Conservation (phyloP, 495 filamentous ascomycete genomes). For the Neurospora intermedia region DNA sequence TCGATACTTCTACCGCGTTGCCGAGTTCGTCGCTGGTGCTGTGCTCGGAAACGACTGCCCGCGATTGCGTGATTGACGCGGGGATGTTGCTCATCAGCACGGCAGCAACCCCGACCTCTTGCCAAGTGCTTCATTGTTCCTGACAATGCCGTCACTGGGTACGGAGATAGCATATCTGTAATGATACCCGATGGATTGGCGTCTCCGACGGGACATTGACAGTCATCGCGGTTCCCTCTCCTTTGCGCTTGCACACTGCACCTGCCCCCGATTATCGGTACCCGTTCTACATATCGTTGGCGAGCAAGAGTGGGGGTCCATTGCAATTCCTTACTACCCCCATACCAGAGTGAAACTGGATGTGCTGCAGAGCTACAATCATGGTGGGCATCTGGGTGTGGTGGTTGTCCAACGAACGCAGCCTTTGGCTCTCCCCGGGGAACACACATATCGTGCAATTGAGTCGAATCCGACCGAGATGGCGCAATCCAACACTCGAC, state of each 20-base stretch:
- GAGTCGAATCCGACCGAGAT: conserved; percentile 6
- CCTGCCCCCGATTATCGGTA: conserved; percentile 1
- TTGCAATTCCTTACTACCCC: background rate
- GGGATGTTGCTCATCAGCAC: conserved; percentile 8
- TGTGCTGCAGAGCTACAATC: background rate
- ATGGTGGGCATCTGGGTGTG: background rate
- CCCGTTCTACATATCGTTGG: background rate
- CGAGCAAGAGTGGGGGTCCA: conserved; percentile 3
- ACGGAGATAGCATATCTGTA: background rate
- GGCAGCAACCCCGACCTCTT: background rate
- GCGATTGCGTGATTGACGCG: conserved; percentile 16
- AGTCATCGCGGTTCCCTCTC: background rate
- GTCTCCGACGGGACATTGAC: background rate
- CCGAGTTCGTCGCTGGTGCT: background rate
- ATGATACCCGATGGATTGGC: background rate
- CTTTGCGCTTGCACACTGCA: background rate
- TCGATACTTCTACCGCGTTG: background rate
- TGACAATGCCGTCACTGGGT: too few relatives aligned
- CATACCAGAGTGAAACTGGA: background rate
- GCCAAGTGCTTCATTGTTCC: background rate
- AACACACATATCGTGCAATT: background rate
- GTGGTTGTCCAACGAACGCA: background rate
- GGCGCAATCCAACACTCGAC: conserved; percentile 11
- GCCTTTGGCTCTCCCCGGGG: background rate
- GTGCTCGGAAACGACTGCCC: background rate